Evolutionary conservation across 2,329 filamentous ascomycete genomes (phyloP), one percentile per base, ranked within the genome.

Genomic region (Colletotrichum sp.): DNA sequence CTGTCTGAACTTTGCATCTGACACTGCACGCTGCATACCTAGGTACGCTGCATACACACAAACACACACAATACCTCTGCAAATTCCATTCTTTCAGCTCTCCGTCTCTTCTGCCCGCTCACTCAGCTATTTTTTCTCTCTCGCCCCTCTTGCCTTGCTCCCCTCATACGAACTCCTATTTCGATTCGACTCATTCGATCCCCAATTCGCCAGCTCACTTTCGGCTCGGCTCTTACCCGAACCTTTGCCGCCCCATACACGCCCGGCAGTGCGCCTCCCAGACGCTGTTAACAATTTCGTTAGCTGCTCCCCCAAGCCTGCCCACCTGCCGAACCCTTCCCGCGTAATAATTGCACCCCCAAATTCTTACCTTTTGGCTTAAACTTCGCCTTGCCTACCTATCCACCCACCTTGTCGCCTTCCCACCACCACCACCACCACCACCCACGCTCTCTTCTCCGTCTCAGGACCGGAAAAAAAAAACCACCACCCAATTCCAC

Each of bases 221-320:
- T 28, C 25, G 36, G 52, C 62, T 71, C 61, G 67, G 67, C 61
- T 75, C 67, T 66, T 71, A 71, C 30, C 72, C 72, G 72, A 75
- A 71, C 60, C 39, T 30, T 36, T 48, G 60, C 71, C 67, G 71
- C 48, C 34, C 48, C 36, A 36, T 55, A 48, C 27, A 22, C 56
- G n/a, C 67, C 22, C 25, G 48, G 27, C 61, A 22, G 48, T 27
- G 39, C 43, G n/a, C 28, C 25, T 27, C 52, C 6, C n/a, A 27
- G 28, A 32, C 16, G 15, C 28, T 66, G 34, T 30, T 73, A 61
- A 55, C 70, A 73, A 22, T 67, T 61, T 60, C 28, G 39, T 43
- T 22, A 34, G 12, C 58, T 58, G 39, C 39, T 43, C 39, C 39
- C 18, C 62, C 22, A 43, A 22, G 18, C 34, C 58, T 32, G 27